Evolutionary conservation across 495 filamentous ascomycete species (phyloP).

Genomic region (Aspergillus baeticus): DNA sequence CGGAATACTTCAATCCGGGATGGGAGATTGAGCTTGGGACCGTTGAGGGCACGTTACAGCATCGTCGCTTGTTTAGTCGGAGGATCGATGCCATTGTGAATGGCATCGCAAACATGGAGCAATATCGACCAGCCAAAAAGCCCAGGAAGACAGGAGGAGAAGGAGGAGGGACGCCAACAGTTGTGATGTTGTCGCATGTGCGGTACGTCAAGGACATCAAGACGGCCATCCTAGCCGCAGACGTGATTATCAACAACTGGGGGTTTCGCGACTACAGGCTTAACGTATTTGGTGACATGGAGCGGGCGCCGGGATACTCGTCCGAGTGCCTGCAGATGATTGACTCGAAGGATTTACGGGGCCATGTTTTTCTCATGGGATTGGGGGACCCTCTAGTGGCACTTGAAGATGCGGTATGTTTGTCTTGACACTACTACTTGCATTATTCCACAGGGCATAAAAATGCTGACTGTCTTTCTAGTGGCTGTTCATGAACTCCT

Average conservation of each 20-base stretch:
- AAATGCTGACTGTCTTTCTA: too few relatives aligned
- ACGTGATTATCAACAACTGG: slow-evolving; percentile 63
- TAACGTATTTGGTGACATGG: slow-evolving; percentile 59
- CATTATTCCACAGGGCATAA: too few relatives aligned
- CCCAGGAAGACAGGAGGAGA: slow-evolving; percentile 51
- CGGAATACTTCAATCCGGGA: slow-evolving; percentile 65
- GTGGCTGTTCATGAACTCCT: slow-evolving; percentile 67
- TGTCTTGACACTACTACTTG: too few relatives aligned
- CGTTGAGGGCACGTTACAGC: slow-evolving; percentile 51
- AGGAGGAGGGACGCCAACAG: slow-evolving; percentile 58
- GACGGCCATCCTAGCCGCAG: slow-evolving; percentile 59
- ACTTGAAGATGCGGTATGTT: slow-evolving; percentile 10
- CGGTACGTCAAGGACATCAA: slow-evolving; percentile 64
- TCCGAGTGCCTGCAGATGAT: slow-evolving; percentile 60
- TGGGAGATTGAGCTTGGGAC: slow-evolving; percentile 67
- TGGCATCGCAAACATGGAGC: slow-evolving; percentile 63
- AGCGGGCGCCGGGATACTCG: slow-evolving; percentile 56
- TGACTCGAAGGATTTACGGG: slow-evolving; percentile 53
- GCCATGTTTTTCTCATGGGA: slow-evolving; percentile 51
- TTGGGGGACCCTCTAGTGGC: slow-evolving; percentile 45
- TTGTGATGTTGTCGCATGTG: slow-evolving; percentile 62
- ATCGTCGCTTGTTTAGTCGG: slow-evolving; percentile 54
- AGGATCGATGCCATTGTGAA: slow-evolving; percentile 68
- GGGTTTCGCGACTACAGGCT: slow-evolving; percentile 62
- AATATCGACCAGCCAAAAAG: slow-evolving; percentile 52